These are phyloP conservation scores for Penicillium sp. DNA, from an alignment of 2,329 filamentous ascomycete species.

Conservation along the genomic window DNA sequence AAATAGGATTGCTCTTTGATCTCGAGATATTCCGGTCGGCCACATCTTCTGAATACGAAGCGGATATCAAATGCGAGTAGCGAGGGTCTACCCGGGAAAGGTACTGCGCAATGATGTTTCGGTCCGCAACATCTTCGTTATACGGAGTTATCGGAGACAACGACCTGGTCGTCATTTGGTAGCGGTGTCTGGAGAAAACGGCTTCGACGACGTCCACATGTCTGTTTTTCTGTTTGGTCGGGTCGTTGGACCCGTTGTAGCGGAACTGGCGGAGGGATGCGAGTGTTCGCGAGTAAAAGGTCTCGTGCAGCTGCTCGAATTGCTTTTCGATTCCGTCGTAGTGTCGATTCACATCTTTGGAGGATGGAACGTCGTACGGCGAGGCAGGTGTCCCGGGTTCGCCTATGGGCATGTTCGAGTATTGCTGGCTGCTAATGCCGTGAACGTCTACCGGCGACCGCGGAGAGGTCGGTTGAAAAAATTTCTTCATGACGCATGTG, in stretches of 20 bases:
- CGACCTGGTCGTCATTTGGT: slow-evolving; percentile 20
- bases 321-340: slow-evolving; percentile 38
- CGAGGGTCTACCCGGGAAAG: slow-evolving; percentile 9
- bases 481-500: slow-evolving; percentile 26
- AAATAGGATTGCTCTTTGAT: slow-evolving; percentile 17
- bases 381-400: slow-evolving; percentile 4
- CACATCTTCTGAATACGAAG: slow-evolving; percentile 40
- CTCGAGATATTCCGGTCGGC: slow-evolving; percentile 37
- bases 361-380: slow-evolving; percentile 17
- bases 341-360: slow-evolving; percentile 25
- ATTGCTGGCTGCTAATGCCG: slow-evolving; percentile 3
- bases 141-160: slow-evolving; percentile 33
- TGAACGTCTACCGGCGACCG: not conserved
- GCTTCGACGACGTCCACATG: slow-evolving; percentile 42
- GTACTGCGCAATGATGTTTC: slow-evolving; percentile 33
- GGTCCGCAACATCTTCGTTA: slow-evolving; percentile 43
- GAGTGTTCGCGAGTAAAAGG: slow-evolving; percentile 27
- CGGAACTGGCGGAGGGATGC: slow-evolving; percentile 25
- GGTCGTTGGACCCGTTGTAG: slow-evolving; percentile 19
- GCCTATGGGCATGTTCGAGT: not conserved
- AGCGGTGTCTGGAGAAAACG: slow-evolving; percentile 31
- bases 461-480: slow-evolving; percentile 23
- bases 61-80: slow-evolving; percentile 31
- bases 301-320: slow-evolving; percentile 36
- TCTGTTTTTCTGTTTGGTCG: slow-evolving; percentile 22